Evolutionary conservation across 495 filamentous ascomycete species (phyloP).

Genomic region (Podospora sp.): DNA sequence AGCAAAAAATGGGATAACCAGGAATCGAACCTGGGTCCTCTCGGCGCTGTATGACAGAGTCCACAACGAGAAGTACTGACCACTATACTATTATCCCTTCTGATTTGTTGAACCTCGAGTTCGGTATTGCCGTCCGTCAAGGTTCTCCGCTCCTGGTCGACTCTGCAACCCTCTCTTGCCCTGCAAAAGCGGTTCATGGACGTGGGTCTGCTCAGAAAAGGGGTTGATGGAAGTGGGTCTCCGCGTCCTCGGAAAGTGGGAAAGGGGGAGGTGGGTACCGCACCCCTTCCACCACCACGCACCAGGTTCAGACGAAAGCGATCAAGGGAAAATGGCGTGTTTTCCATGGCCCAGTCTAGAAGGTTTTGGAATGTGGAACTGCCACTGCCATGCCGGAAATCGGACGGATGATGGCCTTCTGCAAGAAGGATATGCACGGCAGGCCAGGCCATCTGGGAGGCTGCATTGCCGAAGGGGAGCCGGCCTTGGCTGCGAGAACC

Average conservation of each 20-base stretch:
- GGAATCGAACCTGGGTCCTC: background rate
- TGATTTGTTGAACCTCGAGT: background rate
- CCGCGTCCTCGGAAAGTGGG: background rate
- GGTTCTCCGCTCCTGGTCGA: too few relatives aligned
- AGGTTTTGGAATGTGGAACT: too few relatives aligned
- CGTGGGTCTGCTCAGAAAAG: too few relatives aligned
- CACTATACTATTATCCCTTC: background rate
- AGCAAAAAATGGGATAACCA: background rate
- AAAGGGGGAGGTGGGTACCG: background rate
- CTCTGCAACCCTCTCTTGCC: too few relatives aligned
- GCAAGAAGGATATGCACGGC: background rate
- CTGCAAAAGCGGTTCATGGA: background rate
- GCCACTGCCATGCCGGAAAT: background rate
- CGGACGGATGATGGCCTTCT: background rate
- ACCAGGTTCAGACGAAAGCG: too few relatives aligned
- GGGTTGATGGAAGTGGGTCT: too few relatives aligned
- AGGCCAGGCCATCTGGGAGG: background rate
- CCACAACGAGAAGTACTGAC: constrained; percentile 1
- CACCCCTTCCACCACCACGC: background rate
- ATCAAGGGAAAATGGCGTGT: too few relatives aligned
- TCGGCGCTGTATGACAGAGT: background rate
- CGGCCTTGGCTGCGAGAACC: background rate
- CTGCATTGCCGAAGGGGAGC: background rate
- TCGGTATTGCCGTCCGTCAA: background rate
- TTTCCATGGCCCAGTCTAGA: too few relatives aligned